Conservation (phyloP, 768 basidiomycete genomes). For the Lactifluus piperatus region DNA sequence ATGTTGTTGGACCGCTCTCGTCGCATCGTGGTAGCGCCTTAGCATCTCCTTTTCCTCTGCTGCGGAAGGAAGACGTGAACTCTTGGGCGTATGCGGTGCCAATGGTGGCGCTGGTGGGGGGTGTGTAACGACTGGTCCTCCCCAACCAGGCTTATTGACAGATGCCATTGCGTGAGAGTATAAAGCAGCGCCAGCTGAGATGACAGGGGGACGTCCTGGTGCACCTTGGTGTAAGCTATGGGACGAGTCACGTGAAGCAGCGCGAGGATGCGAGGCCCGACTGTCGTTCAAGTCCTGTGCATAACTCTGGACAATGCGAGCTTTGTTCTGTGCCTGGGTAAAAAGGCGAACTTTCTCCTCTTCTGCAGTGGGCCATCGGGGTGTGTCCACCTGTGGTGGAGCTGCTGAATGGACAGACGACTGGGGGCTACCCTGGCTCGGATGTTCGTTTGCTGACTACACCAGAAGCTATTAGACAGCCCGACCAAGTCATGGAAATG, state of each 20-base stretch:
- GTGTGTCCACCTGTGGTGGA: slow-evolving; percentile 2
- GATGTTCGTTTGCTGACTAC: slow-evolving; percentile 7
- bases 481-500: neutral
- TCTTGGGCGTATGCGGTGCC: neutral
- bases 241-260: slow-evolving; percentile 10
- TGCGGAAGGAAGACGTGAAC: slow-evolving; percentile 14
- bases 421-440: slow-evolving; percentile 18
- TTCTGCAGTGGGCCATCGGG: slow-evolving; percentile 59
- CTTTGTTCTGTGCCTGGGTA: slow-evolving; percentile 59
- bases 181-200: slow-evolving; percentile 36
- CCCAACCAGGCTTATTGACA: slow-evolving; percentile 23
- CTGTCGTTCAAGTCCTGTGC: slow-evolving; percentile 25
- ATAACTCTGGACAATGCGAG: slow-evolving; percentile 44
- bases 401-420: slow-evolving; percentile 18
- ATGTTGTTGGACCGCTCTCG: slow-evolving; percentile 23
- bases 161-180: slow-evolving; percentile 40
- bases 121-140: neutral
- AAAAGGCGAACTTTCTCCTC: slow-evolving; percentile 70
- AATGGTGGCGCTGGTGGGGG: slow-evolving; percentile 21
- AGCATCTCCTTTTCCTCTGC: slow-evolving; percentile 27
- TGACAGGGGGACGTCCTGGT: slow-evolving; percentile 12
- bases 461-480: neutral
- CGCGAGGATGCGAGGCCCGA: slow-evolving; percentile 18
- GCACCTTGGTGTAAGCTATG: slow-evolving; percentile 19
- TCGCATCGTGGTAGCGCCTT: slow-evolving; percentile 26